Base-by-base conservation (phyloP, 2,329 filamentous ascomycete genomes). In the Alternaria rosae region DNA sequence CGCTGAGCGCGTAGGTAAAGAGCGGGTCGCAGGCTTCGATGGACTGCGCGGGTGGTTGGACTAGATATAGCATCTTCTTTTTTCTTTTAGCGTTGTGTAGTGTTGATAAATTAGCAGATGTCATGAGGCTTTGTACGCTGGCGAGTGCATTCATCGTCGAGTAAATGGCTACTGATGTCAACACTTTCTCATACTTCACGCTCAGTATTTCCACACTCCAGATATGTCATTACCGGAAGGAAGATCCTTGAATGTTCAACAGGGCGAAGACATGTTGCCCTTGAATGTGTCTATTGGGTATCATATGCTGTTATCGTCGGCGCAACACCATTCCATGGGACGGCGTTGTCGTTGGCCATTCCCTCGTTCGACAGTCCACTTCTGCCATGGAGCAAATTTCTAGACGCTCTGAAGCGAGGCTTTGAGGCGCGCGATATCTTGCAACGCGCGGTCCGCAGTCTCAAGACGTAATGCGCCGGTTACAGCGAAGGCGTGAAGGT, bases 201-300 rank as follows among this genome's bases (percentile, higher is more conserved):
- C 26, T 30, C 6, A 38, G 1, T 0, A 45, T 21, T 21, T 1
- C 7, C n/a, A 21, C 23, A 55, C 6, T 10, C 25, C 2, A 50
- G 20, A 13, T 15, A n/a, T 28, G 28, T 21, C 6, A 28, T 25
- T 42, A 10, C 28, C 15, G n/a, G n/a, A n/a, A n/a, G n/a, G n/a
- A n/a, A n/a, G 23, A 11, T 44, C 5, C 44, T 57, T 56, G 57
- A 56, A 23, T 12, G 20, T 17, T 3, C 7, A 59, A 30, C 17
- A 42, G 42, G 23, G 13, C 38, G 7, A 51, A 23, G 10, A 20
- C 21, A 47, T 56, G 15, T 53, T 54, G 20, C 41, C 52, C 59
- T 61, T 69, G 56, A 59, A 57, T 21, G 25, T 32, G 42, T 48
- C 51, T 64, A 59, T 32, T 25, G 55, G 63, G 57, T 68, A 66